Base-by-base conservation (phyloP, 768 basidiomycete genomes). In the Boletus eberwhitei region DNA sequence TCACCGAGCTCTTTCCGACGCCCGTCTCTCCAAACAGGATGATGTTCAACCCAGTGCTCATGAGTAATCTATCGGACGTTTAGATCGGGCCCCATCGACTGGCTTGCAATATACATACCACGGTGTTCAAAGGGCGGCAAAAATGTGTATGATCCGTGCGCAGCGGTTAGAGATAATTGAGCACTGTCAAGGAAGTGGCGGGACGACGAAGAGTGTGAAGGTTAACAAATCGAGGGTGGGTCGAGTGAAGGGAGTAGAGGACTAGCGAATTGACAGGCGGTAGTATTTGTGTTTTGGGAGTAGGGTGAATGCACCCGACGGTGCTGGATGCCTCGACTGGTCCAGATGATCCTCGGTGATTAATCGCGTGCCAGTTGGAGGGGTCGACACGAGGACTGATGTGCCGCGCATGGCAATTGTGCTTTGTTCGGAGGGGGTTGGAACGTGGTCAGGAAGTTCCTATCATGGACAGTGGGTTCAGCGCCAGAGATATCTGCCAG, bases 11-110 rank as follows among this genome's bases (percentile, higher is more conserved):
- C 60, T 70, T 70, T n/a, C 69, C 69, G 2, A 68, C 58, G 16
- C 77, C 77, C 0, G 73, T 72, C 59, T 78, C 77, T 8, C 78
- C 78, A 51, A 79, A 79, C 2, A 79, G 38, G 39, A 79, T 67
- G 50, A 78, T 64, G 54, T 79, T 79, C 46, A 68, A 46, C 36
- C 60, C 57, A 31, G 59, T 35, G 38, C 51, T 48, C 64, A 67
- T 65, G 59, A 14, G 21, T 48, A 43, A 21, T 51, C 63, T 64
- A 47, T 55, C 34, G 17, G 31, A 12, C 14, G 26, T 22, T 64
- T n/a, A 64, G 64, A 64, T 65, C 60, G 47, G 38, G 6, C 8
- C 17, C 17, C 46, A 56, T 62, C 64, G 19, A 45, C 26, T 29
- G 11, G 22, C 21, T 52, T 22, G 36, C 32, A 48, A 35, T 8